Base-by-base conservation (phyloP, 305 asterid genomes). In the Ilex paraguariensis region DNA sequence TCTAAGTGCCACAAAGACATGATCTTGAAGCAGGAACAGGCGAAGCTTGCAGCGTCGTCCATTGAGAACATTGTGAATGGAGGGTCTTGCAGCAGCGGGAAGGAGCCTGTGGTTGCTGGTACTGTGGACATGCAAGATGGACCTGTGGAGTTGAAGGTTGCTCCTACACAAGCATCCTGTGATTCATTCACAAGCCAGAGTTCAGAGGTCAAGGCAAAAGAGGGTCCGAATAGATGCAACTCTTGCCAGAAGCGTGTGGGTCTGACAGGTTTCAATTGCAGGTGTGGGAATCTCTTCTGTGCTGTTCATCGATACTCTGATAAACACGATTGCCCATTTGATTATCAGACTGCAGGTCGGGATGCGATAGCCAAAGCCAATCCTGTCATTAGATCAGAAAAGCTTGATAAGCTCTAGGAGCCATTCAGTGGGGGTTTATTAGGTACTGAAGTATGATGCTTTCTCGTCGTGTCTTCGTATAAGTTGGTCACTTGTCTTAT, bases 1-100 rank as follows among this genome's bases (percentile, higher is more conserved):
- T 82, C 88, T 45, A 85, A 85, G 70, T 85, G 88, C 63, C 88
- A 82, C 67, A 85, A 82, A 64, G 88, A 78, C 56, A 65, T 71
- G 71, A 60, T 77, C 21, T 49, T 77, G 76, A 80, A 82, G 57
- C 82, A 80, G 54, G 83, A 78, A n/a, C 87, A 77, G 4, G 73
- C 76, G 39, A 72, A 73, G 70, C 72, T 82, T 30, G 86, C 86
- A 10, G 82, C 84, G 36, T 66, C 82, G n/a, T 80, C 92, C 45
- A 74, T 82, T 7, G 88, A 77, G 63, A 80, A 81, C 62, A 67
- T 84, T 51, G 87, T 81, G 16, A 84, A 61, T 40, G 81, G 86
- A 5, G 58, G 80, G 69, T 71, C 85, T n/a, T 63, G 66, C 42
- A 60, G 67, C 70, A 64, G 51, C 2, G 77, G 50, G 60, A 72